Evolutionary conservation across 139 green algal genomes (phyloP).

Genomic region (Closterium sp.): DNA sequence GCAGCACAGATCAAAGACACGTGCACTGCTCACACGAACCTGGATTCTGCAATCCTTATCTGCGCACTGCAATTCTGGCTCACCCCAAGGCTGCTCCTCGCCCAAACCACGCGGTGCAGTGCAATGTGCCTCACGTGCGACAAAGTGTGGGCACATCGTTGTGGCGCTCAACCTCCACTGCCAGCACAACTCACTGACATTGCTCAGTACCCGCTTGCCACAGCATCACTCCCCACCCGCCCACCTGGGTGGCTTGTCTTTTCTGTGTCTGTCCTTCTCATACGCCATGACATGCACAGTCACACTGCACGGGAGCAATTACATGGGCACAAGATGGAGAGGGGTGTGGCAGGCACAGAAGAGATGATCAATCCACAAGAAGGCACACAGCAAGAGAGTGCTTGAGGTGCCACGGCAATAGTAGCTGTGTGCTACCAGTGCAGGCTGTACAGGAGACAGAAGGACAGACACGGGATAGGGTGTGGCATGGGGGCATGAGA

Average conservation of each 20-base stretch:
- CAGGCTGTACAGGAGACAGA: too few relatives aligned
- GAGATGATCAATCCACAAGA: not conserved
- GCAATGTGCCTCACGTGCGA: not conserved
- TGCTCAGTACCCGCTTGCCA: not conserved
- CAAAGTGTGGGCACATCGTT: too few relatives aligned
- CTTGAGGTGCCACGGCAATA: not conserved
- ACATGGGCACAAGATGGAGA: not conserved
- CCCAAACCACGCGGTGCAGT: too few relatives aligned
- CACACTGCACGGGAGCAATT: slow-evolving; percentile 1
- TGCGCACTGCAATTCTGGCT: not conserved
- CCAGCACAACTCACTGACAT: not conserved
- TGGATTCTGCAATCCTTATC: not conserved
- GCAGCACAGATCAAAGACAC: not conserved
- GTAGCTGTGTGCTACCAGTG: too few relatives aligned
- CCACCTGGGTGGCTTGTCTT: slow-evolving; percentile 21
- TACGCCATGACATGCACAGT: slow-evolving; percentile 22
- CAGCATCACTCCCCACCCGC: not conserved
- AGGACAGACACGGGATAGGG: not conserved
- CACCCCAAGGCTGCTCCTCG: too few relatives aligned
- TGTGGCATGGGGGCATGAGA: not conserved
- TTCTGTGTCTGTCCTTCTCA: slow-evolving; percentile 6
- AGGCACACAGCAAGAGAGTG: too few relatives aligned
- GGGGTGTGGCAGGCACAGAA: not conserved
- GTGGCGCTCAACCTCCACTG: too few relatives aligned
- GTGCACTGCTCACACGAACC: not conserved